phyloP scores from a whole-genome alignment of 441 rosid genomes.

The Breynia disticha region DNA sequence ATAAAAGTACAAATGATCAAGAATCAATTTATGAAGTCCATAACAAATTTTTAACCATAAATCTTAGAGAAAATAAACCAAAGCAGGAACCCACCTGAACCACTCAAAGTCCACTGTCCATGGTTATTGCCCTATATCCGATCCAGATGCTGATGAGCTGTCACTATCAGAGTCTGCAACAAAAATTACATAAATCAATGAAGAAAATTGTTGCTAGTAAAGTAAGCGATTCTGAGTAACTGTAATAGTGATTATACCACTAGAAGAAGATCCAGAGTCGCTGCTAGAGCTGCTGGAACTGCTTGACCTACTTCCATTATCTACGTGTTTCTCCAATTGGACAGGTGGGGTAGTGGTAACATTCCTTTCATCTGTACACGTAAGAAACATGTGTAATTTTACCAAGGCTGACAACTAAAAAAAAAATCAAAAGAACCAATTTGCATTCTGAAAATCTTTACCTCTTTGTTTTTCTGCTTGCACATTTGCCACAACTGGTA shows the following conservation, averaged over 20 bases:
- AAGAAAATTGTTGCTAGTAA: background rate
- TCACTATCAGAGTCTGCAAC: constrained; percentile 91
- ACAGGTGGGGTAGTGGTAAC: constrained; percentile 40
- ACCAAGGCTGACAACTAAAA: constrained; percentile 6
- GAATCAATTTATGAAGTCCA: too few relatives aligned
- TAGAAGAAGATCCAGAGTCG: constrained; percentile 88
- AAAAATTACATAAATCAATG: background rate
- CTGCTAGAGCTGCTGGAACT: constrained; percentile 97
- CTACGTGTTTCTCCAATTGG: constrained; percentile 49
- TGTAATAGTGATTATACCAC: constrained; percentile 43
- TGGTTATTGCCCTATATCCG: constrained; percentile 54
- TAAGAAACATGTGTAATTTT: constrained; percentile 6
- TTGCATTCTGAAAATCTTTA: constrained; percentile 14
- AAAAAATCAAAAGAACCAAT: constrained; percentile 1
- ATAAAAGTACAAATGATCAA: too few relatives aligned
- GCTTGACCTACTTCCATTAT: constrained; percentile 72
- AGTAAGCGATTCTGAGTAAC: background rate
- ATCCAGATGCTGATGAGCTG: constrained; percentile 88
- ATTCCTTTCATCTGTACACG: constrained; percentile 44
- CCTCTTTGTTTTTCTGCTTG: constrained; percentile 57
- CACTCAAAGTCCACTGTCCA: constrained; percentile 17
- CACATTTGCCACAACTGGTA: constrained; percentile 33
- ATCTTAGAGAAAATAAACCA: too few relatives aligned
- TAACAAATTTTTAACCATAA: too few relatives aligned
- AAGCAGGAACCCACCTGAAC: constrained; percentile 22